Evolutionary conservation across 345 rosid species (phyloP).

Genomic region (Nasturtium officinale): DNA sequence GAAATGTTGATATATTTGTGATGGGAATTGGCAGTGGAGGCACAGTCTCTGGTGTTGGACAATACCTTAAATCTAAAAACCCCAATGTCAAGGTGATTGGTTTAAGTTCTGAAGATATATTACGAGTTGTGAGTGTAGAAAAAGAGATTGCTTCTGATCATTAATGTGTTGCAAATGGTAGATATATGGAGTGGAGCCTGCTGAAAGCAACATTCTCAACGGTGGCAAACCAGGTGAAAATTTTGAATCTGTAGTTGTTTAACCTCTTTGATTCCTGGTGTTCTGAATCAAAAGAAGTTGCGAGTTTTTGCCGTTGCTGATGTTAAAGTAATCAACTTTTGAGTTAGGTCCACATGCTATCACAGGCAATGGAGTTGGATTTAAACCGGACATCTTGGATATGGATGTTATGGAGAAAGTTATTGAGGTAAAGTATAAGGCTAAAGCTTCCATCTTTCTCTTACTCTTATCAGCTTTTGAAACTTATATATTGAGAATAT

Average conservation of each 20-base stretch:
- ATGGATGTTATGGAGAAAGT: slow-evolving; percentile 95
- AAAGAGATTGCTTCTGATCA: slow-evolving; percentile 21
- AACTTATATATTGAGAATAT: slow-evolving; percentile 17
- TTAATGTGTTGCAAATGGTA: slow-evolving; percentile 29
- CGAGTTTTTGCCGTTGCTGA: not conserved
- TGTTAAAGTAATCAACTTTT: slow-evolving; percentile 13
- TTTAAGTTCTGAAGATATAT: slow-evolving; percentile 8
- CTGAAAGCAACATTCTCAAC: slow-evolving; percentile 87
- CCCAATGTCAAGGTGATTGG: slow-evolving; percentile 82
- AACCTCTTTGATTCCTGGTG: not conserved
- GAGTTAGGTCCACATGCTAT: slow-evolving; percentile 88
- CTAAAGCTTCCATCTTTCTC: not conserved
- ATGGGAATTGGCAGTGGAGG: slow-evolving; percentile 99
- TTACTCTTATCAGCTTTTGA: not conserved
- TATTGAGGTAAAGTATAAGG: slow-evolving; percentile 57
- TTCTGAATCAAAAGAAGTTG: not conserved
- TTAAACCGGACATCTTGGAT: slow-evolving; percentile 93
- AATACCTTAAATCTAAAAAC: slow-evolving; percentile 85
- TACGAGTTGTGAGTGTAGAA: not conserved
- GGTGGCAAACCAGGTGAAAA: slow-evolving; percentile 93
- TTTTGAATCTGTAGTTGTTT: not conserved
- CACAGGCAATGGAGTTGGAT: slow-evolving; percentile 96
- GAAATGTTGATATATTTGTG: slow-evolving; percentile 87
- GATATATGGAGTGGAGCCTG: slow-evolving; percentile 98
- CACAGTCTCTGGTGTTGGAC: slow-evolving; percentile 94